A percentile compares a stretch with the other conserved stretches of the same genome.
Evolutionary conservation across 1,284 basidiomycete species (phyloP).

Genomic region (Pseudozyma sp.): DNA sequence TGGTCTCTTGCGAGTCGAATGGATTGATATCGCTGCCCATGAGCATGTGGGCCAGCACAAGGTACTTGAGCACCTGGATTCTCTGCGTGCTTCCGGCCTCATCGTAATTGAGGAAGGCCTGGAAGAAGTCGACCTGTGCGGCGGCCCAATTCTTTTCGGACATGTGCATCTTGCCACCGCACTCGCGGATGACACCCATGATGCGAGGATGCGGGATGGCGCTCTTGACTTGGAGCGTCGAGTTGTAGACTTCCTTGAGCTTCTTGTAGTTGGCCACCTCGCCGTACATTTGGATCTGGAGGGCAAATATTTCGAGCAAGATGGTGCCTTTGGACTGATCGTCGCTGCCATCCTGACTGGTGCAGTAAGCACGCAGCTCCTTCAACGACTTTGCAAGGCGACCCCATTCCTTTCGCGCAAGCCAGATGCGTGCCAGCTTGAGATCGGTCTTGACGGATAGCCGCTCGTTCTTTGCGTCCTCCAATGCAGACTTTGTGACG

Average conservation of each 20-base stretch:
- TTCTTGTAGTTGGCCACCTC: constrained; percentile 95
- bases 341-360: constrained; percentile 76
- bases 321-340: constrained; percentile 91
- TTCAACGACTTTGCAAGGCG: constrained; percentile 75
- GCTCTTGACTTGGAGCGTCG: constrained; percentile 88
- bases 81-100: constrained; percentile 96
- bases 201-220: constrained; percentile 98
- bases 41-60: constrained; percentile 97
- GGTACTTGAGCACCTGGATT: constrained; percentile 97
- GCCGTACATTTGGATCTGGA: constrained; percentile 99
- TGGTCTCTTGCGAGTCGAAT: constrained; percentile 99
- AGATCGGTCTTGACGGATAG: constrained; percentile 94
- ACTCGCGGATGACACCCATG: constrained; percentile 98
- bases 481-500: constrained; percentile 86
- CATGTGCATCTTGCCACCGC: constrained; percentile 99
- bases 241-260: constrained; percentile 96
- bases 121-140: constrained; percentile 97
- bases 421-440: constrained; percentile 96
- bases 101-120: constrained; percentile 98
- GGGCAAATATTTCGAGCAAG: constrained; percentile 95
- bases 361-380: constrained; percentile 71
- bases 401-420: constrained; percentile 90
- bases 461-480: constrained; percentile 96
- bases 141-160: constrained; percentile 97
- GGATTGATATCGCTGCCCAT: constrained; percentile 98